Conservation (phyloP, 768 basidiomycete genomes). For the Lactifluus piperatus region DNA sequence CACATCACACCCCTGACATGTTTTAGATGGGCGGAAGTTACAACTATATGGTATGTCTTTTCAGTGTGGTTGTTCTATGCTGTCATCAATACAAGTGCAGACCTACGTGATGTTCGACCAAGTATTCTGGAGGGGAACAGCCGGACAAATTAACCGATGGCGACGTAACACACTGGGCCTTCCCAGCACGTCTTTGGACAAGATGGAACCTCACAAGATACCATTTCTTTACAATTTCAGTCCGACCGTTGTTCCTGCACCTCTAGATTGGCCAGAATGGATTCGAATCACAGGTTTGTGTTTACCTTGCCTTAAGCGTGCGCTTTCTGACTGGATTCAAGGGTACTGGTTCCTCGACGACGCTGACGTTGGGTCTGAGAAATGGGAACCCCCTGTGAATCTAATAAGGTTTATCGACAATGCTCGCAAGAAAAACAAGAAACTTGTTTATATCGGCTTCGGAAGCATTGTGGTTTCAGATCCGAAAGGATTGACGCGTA, state of each 20-base stretch:
- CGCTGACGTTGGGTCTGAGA: conserved; percentile 79
- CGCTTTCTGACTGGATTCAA: conserved; percentile 24
- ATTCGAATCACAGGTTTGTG: conserved; percentile 76
- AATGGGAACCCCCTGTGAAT: conserved; percentile 81
- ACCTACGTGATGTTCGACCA: conserved; percentile 97
- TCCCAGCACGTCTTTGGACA: conserved; percentile 79
- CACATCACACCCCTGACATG: not conserved
- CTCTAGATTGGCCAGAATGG: conserved; percentile 99
- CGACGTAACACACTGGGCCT: conserved; percentile 68
- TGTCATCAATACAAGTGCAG: conserved; percentile 29
- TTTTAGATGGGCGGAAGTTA: conserved; percentile 88
- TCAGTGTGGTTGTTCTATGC: conserved; percentile 3
- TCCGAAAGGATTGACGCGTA: conserved; percentile 85
- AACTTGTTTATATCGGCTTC: conserved; percentile 95
- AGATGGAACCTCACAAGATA: conserved; percentile 95
- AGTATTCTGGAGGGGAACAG: conserved; percentile 92
- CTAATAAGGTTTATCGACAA: conserved; percentile 76
- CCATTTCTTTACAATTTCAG: conserved; percentile 99
- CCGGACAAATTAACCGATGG: conserved; percentile 95
- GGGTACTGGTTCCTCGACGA: conserved; percentile 98
- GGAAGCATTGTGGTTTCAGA: conserved; percentile 97
- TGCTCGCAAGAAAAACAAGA: conserved; percentile 69
- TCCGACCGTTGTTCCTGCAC: conserved; percentile 81
- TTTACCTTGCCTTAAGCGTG: not conserved
- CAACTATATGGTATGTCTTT: conserved; percentile 82